phyloP scores from a whole-genome alignment of 768 basidiomycete genomes.

The Mycena kentingensis region DNA sequence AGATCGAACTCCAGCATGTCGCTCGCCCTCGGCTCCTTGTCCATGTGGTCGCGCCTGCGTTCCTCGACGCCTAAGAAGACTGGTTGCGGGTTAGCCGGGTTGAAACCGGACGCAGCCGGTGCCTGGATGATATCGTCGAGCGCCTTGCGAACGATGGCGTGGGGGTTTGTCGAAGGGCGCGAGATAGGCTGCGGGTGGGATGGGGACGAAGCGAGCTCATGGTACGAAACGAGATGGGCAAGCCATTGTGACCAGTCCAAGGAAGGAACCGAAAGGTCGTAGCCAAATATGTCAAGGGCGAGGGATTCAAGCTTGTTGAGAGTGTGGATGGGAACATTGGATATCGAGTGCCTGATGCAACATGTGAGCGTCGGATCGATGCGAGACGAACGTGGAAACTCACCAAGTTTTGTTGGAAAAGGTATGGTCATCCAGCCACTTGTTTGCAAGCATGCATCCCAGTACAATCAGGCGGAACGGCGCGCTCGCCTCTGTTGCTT shows the following conservation, averaged over 20 bases:
- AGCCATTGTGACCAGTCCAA: slow-evolving; percentile 75
- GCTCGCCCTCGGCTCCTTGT: slow-evolving; percentile 42
- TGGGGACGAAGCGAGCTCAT: slow-evolving; percentile 61
- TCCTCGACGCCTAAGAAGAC: slow-evolving; percentile 75
- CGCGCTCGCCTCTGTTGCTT: slow-evolving; percentile 56
- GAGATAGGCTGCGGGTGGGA: slow-evolving; percentile 73
- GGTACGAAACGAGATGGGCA: slow-evolving; percentile 61
- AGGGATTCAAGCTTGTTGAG: slow-evolving; percentile 74
- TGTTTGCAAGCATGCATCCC: slow-evolving; percentile 85
- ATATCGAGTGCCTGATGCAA: slow-evolving; percentile 71
- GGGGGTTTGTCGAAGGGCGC: slow-evolving; percentile 72
- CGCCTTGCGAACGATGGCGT: slow-evolving; percentile 64
- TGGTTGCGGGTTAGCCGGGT: slow-evolving; percentile 51
- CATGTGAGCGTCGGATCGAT: slow-evolving; percentile 8
- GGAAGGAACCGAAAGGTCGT: slow-evolving; percentile 69
- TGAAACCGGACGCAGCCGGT: slow-evolving; percentile 35
- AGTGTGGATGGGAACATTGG: slow-evolving; percentile 67
- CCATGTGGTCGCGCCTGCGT: slow-evolving; percentile 53
- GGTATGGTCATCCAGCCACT: slow-evolving; percentile 87
- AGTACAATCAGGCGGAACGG: slow-evolving; percentile 76
- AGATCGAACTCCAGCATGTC: slow-evolving; percentile 74
- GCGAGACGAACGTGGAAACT: slow-evolving; percentile 25
- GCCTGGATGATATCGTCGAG: slow-evolving; percentile 71
- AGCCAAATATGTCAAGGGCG: slow-evolving; percentile 67
- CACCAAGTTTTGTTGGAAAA: slow-evolving; percentile 91